phyloP scores from a whole-genome alignment of 768 basidiomycete genomes.

The Suillus subalutaceus region DNA sequence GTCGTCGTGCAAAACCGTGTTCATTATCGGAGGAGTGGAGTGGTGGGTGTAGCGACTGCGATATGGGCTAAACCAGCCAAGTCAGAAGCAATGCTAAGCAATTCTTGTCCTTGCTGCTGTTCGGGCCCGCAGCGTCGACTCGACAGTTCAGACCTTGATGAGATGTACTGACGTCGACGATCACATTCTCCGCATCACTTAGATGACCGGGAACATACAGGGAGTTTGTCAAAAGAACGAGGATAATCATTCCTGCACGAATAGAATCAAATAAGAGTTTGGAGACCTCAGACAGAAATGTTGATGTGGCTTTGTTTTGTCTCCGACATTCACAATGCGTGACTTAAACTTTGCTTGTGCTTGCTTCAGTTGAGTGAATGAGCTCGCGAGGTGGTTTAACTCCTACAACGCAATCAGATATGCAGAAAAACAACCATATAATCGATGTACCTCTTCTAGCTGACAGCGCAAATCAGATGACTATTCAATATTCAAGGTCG shows the following conservation, averaged over 20 bases:
- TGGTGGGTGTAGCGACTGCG: slow-evolving; percentile 53
- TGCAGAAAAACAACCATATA: background rate
- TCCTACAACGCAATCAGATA: slow-evolving; percentile 55
- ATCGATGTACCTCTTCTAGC: slow-evolving; percentile 75
- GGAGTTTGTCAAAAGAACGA: slow-evolving; percentile 75
- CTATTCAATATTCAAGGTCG: slow-evolving; percentile 76
- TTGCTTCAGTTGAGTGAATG: slow-evolving; percentile 89
- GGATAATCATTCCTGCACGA: slow-evolving; percentile 74
- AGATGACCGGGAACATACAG: slow-evolving; percentile 88
- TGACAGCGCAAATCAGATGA: slow-evolving; percentile 88
- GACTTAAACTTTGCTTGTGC: slow-evolving; percentile 91
- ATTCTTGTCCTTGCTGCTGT: no score
- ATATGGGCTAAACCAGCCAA: no score
- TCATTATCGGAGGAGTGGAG: slow-evolving; percentile 83
- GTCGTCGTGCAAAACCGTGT: slow-evolving; percentile 60
- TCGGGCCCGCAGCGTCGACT: no score
- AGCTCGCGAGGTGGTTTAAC: slow-evolving; percentile 86
- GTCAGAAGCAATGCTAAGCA: no score
- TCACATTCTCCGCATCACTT: no score
- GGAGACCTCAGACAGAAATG: background rate
- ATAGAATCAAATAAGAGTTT: background rate
- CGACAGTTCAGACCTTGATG: slow-evolving; percentile 29
- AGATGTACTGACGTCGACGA: no score
- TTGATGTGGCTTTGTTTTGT: background rate
- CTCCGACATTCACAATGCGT: slow-evolving; percentile 75